Base-by-base conservation (phyloP, 2,329 filamentous ascomycete species). In the Cytospora mali region DNA sequence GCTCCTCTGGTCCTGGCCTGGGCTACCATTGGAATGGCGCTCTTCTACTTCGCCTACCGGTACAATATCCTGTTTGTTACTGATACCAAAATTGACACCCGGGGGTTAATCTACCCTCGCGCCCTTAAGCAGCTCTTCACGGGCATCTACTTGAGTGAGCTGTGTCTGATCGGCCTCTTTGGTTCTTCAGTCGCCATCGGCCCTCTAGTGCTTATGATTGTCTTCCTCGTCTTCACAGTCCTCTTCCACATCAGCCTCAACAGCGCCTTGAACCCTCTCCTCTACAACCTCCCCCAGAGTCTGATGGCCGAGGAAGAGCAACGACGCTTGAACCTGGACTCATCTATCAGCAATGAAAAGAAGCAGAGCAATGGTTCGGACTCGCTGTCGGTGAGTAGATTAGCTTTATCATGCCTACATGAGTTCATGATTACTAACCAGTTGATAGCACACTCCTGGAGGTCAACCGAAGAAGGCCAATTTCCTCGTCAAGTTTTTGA, bases 31-130 rank as follows among this genome's bases (percentile, higher is more conserved):
- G 93, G 92, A 29, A 84, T 97, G 64, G 86, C 82, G 25, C 79
- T 95, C 49, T 93, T 97, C 76, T 96, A 96, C 73, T 79, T 94
- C 58, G 91, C 93, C 54, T 97, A 92, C 81, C 86, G 91, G 21
- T 97, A 98, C 81, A 96, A 97, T 72, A 77, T 98, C 61, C 83
- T 97, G 55, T 97, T 92, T 74, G 92, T 97, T 39, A 89, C 88
- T 56, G 91, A 96, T 72, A 87, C 90, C 10, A 79, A 86, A 64
- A 88, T 96, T 70, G 93, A 97, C 72, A 96, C 91, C 42, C 92
- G 96, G 71, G 93, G 94, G 18, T 84, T 94, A 16, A 88, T 92
- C 69, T 97, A 97, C 72, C 89, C 92, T 1, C 89, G 89, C n/a
- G 93, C 91, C 1, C 80, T 98, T 57, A 89, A 96, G 73, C 93